Conservation (phyloP, 2,329 filamentous ascomycete genomes). For the Diaporthe longicolla region DNA sequence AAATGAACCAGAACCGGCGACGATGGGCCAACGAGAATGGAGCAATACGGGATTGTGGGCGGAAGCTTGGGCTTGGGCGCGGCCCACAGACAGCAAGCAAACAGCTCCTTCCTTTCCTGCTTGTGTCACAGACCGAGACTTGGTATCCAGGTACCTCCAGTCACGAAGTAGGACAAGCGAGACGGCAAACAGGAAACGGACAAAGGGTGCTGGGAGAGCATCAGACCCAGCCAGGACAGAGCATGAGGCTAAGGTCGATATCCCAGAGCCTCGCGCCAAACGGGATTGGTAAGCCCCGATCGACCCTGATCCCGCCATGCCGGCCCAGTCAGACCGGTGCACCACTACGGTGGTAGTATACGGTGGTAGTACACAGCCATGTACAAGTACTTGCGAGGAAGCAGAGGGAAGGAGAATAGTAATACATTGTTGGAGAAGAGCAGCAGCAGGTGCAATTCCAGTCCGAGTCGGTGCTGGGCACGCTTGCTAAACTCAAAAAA, state of each 20-base stretch:
- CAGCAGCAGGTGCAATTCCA: slow-evolving; percentile 13
- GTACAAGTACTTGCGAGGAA: slow-evolving; percentile 24
- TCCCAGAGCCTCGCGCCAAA: slow-evolving; percentile 13
- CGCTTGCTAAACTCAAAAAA: slow-evolving; percentile 21
- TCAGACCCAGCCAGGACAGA: neutral
- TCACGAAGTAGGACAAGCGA: neutral
- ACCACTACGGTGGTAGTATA: neutral
- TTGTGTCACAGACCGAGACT: no score
- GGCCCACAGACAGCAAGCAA: neutral
- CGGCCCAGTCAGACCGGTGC: neutral
- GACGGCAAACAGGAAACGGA: neutral
- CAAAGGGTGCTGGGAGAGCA: neutral
- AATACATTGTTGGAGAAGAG: neutral
- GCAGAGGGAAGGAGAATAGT: no score
- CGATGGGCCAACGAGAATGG: neutral
- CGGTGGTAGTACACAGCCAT: neutral
- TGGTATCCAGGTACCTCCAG: neutral
- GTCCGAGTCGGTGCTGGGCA: slow-evolving; percentile 23
- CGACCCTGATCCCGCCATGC: neutral
- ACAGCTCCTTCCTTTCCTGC: neutral
- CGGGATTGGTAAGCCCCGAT: slow-evolving; percentile 26
- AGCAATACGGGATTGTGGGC: neutral
- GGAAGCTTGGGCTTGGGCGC: neutral
- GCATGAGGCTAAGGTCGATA: neutral
- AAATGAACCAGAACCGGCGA: slow-evolving; percentile 5